These are phyloP conservation scores for Dillenia suffruticosa DNA, from an alignment of 164 flowering plant genomes.

Conservation along the genomic window DNA sequence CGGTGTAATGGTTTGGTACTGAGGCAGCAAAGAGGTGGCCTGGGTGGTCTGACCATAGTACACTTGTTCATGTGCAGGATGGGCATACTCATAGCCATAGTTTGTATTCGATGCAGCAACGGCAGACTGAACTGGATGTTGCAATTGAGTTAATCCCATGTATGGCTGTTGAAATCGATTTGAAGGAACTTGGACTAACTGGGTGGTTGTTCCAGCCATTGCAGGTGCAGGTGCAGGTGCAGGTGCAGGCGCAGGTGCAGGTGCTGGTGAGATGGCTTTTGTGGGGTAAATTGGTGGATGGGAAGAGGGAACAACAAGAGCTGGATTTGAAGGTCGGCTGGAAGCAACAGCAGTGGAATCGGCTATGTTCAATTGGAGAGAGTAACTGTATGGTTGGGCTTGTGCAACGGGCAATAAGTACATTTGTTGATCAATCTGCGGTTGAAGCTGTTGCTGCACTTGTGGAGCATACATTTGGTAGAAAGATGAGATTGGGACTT, in stretches of 20 bases:
- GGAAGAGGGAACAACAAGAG: slow-evolving; percentile 23
- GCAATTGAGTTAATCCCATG: slow-evolving; percentile 59
- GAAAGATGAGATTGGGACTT: slow-evolving; percentile 52
- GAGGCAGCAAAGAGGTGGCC: slow-evolving; percentile 46
- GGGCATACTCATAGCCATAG: slow-evolving; percentile 55
- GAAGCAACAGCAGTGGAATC: slow-evolving; percentile 39
- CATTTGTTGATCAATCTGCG: slow-evolving; percentile 47
- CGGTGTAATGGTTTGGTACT: slow-evolving; percentile 66
- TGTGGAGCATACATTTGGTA: slow-evolving; percentile 58
- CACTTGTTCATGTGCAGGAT: slow-evolving; percentile 59
- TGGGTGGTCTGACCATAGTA: slow-evolving; percentile 54
- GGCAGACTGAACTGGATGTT: slow-evolving; percentile 58
- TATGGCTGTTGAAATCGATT: slow-evolving; percentile 60
- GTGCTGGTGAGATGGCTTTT: slow-evolving; percentile 6
- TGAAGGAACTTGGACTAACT: slow-evolving; percentile 47
- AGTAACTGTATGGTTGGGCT: slow-evolving; percentile 48
- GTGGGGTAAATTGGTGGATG: slow-evolving; percentile 14
- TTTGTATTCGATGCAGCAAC: slow-evolving; percentile 37
- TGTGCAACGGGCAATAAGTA: slow-evolving; percentile 59
- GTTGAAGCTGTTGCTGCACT: slow-evolving; percentile 40
- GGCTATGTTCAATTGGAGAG: slow-evolving; percentile 38
- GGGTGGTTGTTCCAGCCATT: slow-evolving; percentile 38
- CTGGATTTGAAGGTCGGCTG: slow-evolving; percentile 38
- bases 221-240: slow-evolving; percentile 37
- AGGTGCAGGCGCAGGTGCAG: neutral